phyloP scores from a whole-genome alignment of 2,329 filamentous ascomycete species.

The Ophiostoma pallidulum region DNA sequence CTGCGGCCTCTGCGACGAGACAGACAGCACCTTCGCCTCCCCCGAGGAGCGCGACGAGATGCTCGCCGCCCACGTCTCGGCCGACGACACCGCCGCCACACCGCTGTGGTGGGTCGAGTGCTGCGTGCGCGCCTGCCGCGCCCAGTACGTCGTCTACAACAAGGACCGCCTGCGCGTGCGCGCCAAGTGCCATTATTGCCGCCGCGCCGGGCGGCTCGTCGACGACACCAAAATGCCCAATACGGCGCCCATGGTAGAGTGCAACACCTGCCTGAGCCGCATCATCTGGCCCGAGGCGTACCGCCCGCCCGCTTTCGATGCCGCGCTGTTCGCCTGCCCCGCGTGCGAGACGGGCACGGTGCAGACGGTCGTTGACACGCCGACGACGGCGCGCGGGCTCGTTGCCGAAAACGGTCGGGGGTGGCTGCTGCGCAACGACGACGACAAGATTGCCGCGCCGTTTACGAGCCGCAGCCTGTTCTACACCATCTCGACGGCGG shows the following conservation, averaged over 20 bases:
- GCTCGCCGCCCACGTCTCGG: conserved; percentile 23
- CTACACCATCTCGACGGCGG: conserved; percentile 29
- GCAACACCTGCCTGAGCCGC: conserved; percentile 33
- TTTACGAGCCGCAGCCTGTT: conserved; percentile 26
- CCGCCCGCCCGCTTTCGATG: conserved; percentile 26
- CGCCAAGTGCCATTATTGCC: conserved; percentile 41
- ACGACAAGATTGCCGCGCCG: conserved; percentile 25
- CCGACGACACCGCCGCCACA: conserved; percentile 24
- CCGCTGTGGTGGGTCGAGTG: conserved; percentile 40
- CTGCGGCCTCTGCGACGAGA: conserved; percentile 33
- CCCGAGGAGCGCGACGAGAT: conserved; percentile 19
- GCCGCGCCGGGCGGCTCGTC: conserved; percentile 18
- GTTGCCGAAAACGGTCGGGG: conserved; percentile 30
- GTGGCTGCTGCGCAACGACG: conserved; percentile 36
- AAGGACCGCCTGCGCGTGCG: conserved; percentile 30
- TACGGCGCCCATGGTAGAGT: conserved; percentile 34
- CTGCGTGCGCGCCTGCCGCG: conserved; percentile 30
- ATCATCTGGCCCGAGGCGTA: conserved; percentile 39
- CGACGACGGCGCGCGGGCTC: conserved; percentile 30
- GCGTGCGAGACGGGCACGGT: conserved; percentile 29
- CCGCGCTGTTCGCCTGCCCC: conserved; percentile 29
- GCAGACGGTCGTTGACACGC: conserved; percentile 27
- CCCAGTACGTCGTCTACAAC: conserved; percentile 42
- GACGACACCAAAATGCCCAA: conserved; percentile 7
- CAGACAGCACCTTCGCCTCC: conserved; percentile 15